Conservation (phyloP, 129 eudicot genomes). For the Logfia minima region DNA sequence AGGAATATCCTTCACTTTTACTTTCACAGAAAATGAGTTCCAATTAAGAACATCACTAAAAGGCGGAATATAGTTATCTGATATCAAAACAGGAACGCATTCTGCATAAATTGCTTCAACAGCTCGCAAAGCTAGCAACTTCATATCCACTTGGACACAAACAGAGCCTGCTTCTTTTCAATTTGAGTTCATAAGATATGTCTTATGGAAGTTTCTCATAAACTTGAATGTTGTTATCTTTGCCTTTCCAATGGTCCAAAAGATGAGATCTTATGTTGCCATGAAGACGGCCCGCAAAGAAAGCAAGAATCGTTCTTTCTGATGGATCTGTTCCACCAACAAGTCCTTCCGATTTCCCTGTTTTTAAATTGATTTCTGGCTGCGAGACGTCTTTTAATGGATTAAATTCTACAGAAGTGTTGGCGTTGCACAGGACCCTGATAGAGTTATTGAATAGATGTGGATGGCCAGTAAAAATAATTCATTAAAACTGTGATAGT, state of each 20-base stretch:
- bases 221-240: background rate
- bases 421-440: constrained; percentile 57
- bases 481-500: too few species aligned
- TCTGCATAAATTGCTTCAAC: too few species aligned
- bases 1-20: constrained; percentile 1
- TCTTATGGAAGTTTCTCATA: background rate
- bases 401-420: constrained; percentile 61
- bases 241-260: constrained; percentile 4
- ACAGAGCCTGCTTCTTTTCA: background rate
- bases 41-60: background rate
- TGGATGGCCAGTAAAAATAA: too few species aligned
- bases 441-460: too few species aligned
- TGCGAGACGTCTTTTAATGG: constrained; percentile 62
- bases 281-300: constrained; percentile 9
- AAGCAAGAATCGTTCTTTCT: constrained; percentile 1
- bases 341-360: background rate
- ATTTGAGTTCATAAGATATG: background rate
- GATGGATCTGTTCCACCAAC: background rate
- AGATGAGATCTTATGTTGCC: constrained; percentile 14
- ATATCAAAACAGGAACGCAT: background rate
- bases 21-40: background rate
- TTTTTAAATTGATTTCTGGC: constrained; percentile 49
- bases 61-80: background rate
- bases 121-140: background rate
- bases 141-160: constrained; percentile 8